phyloP scores from a whole-genome alignment of 441 rosid species.

The Populus hybrid region DNA sequence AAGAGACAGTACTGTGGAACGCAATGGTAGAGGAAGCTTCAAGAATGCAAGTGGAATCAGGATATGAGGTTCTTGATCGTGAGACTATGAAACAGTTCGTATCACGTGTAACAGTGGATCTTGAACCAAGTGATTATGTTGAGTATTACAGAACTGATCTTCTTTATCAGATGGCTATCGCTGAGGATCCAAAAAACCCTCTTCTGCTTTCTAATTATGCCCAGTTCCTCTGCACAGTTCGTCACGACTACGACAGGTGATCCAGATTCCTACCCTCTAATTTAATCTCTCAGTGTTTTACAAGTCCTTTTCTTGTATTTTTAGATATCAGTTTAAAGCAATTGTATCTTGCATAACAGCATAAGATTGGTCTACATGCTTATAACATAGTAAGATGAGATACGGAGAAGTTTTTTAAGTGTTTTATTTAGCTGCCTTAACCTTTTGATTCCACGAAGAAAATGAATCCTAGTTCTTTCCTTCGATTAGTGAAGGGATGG shows the following conservation, averaged over 20 bases:
- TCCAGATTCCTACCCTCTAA: not conserved
- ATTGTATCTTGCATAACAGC: not conserved
- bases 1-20: slow-evolving; percentile 53
- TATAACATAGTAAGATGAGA: not conserved
- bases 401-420: not conserved
- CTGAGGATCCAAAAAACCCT: slow-evolving; percentile 58
- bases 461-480: not conserved
- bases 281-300: not conserved
- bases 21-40: slow-evolving; percentile 48
- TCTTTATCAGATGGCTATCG: slow-evolving; percentile 47
- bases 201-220: slow-evolving; percentile 71
- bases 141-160: slow-evolving; percentile 51
- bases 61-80: slow-evolving; percentile 30
- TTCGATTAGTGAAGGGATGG: too few species aligned
- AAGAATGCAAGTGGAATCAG: slow-evolving; percentile 26
- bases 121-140: slow-evolving; percentile 46
- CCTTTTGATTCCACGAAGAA: not conserved
- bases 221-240: slow-evolving; percentile 58
- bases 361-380: not conserved
- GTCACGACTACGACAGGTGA: slow-evolving; percentile 64
- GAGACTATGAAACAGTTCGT: slow-evolving; percentile 35
- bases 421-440: not conserved
- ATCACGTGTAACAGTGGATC: slow-evolving; percentile 35
- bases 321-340: not conserved
- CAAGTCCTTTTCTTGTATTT: not conserved